A percentile compares a stretch with the other conserved stretches of the same genome.
phyloP scores from a whole-genome alignment of 352 stramenopile species.

The Globisporangium apiculatum region DNA sequence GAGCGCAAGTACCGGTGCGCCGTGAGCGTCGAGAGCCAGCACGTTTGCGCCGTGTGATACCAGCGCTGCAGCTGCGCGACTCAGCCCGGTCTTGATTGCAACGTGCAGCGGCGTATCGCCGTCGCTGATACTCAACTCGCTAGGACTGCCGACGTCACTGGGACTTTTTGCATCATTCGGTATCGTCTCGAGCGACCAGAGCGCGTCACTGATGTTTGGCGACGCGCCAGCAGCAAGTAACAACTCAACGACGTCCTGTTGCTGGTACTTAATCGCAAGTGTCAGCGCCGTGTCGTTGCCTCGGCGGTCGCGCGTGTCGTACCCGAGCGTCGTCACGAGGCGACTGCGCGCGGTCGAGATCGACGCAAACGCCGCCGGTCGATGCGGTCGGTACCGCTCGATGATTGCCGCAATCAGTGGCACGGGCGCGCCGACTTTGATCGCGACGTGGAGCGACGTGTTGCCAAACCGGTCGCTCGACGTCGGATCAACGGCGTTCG shows the following conservation, averaged over 20 bases:
- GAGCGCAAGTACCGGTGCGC: constrained; percentile 33
- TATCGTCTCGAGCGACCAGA: constrained; percentile 12
- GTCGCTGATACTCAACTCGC: constrained; percentile 12
- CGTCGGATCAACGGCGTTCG: constrained; percentile 33
- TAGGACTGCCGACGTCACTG: background rate
- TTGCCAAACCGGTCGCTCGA: constrained; percentile 41
- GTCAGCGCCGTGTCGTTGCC: constrained; percentile 54
- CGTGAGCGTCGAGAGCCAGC: constrained; percentile 28
- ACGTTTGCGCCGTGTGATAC: constrained; percentile 41
- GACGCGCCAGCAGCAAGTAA: constrained; percentile 35
- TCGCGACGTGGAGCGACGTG: constrained; percentile 51
- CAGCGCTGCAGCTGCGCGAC: constrained; percentile 30
- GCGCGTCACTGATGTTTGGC: constrained; percentile 15
- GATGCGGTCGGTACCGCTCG: constrained; percentile 29
- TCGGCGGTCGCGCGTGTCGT: constrained; percentile 23
- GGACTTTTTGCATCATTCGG: background rate
- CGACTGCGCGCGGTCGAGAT: constrained; percentile 12
- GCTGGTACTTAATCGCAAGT: constrained; percentile 40
- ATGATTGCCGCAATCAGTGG: constrained; percentile 34
- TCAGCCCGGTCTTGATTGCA: constrained; percentile 46
- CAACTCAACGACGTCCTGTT: constrained; percentile 43
- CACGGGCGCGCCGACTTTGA: constrained; percentile 50
- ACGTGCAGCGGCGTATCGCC: constrained; percentile 46
- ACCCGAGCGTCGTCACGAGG: constrained; percentile 19
- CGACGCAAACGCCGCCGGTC: constrained; percentile 13